Evolutionary conservation across 495 filamentous ascomycete genomes (phyloP), one percentile per base, ranked within the genome.

Genomic region (Hypoxylon rickii): DNA sequence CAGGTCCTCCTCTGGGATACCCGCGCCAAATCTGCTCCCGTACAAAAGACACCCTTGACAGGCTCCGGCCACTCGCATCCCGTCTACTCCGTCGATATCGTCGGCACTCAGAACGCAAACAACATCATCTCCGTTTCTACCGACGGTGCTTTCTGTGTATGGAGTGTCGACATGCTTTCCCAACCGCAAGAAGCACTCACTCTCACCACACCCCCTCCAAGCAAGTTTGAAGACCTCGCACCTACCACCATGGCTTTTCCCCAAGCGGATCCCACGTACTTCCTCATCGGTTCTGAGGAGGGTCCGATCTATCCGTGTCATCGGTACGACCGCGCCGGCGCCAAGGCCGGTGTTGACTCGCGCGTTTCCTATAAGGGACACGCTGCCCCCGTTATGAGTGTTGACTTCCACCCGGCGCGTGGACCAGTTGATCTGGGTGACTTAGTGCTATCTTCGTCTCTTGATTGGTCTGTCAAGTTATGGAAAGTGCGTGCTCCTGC

Each of bases 1-100:
- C 95, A 99, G 76, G 91, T 99, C 8, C 84, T 96, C 8, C 83
- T 99, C n/a, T 99, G 94, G 94, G 94, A 99, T 67, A 97, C 92
- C 17, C 85, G 94, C 13, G 85, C 89, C 15, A 89, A 89, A 58
- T 86, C 89, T 13, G 84, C 89, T 13, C 93, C 94, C 2, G 90
- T 97, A 17, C 90, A 96, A 63, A 96, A 96, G 72, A 99, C 95
- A 1, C 93, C 94, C 0, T 79, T 97, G 20, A 96, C 95, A 12
- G 92, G 94, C 32, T 83, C 83, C 3, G 92, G 94, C 31, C 94
- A 99, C 69, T 95, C 94, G 6, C 94, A 99, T 64, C 94, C 94
- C 0, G 88, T 99, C 48, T 99, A 99, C 76, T 88, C 86, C 19
- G 85, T 99, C 51, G 90, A 94, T 37, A 92, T 97, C 20, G 89